These are phyloP conservation scores for Fusarium udum DNA, from an alignment of 2,329 filamentous ascomycete species.

Conservation along the genomic window DNA sequence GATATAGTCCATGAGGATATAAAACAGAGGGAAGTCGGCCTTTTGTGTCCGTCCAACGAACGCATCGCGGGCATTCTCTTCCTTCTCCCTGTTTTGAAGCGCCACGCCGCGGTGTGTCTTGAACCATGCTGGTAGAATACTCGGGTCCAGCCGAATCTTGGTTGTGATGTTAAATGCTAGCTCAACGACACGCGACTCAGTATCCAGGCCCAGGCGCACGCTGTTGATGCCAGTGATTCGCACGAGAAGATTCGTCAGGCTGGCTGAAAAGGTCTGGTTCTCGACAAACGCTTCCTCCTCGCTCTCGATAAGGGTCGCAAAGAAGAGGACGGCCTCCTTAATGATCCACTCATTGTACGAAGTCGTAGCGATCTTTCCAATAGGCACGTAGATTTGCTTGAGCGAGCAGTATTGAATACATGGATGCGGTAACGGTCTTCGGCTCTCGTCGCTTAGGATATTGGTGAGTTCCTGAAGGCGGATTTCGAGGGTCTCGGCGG, in stretches of 20 bases:
- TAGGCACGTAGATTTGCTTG: conserved; percentile 88
- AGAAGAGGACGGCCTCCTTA: conserved; percentile 83
- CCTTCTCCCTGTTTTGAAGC: conserved; percentile 49
- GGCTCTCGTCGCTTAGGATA: conserved; percentile 88
- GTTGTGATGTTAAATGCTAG: conserved; percentile 95
- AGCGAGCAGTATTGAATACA: conserved; percentile 88
- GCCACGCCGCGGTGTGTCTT: conserved; percentile 59
- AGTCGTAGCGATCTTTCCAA: conserved; percentile 87
- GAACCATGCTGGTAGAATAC: conserved; percentile 92
- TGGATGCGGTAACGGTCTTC: conserved; percentile 86
- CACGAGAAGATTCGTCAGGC: conserved; percentile 85
- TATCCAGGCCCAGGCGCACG: conserved; percentile 78
- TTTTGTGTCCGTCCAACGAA: conserved; percentile 88
- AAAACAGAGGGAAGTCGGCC: conserved; percentile 95
- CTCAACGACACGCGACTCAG: conserved; percentile 89
- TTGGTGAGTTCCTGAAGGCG: conserved; percentile 71
- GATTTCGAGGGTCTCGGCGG: conserved; percentile 70
- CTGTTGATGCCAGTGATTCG: conserved; percentile 79
- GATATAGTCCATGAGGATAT: conserved; percentile 94
- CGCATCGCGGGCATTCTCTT: conserved; percentile 72
- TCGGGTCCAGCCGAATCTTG: conserved; percentile 90
- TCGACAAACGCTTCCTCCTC: conserved; percentile 96
- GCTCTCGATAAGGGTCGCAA: conserved; percentile 92
- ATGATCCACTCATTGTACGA: conserved; percentile 88
- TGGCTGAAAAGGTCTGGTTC: conserved; percentile 84